Evolutionary conservation across 1,284 basidiomycete species (phyloP), one percentile per base, ranked within the genome.

Genomic region (Marasmius sp.): DNA sequence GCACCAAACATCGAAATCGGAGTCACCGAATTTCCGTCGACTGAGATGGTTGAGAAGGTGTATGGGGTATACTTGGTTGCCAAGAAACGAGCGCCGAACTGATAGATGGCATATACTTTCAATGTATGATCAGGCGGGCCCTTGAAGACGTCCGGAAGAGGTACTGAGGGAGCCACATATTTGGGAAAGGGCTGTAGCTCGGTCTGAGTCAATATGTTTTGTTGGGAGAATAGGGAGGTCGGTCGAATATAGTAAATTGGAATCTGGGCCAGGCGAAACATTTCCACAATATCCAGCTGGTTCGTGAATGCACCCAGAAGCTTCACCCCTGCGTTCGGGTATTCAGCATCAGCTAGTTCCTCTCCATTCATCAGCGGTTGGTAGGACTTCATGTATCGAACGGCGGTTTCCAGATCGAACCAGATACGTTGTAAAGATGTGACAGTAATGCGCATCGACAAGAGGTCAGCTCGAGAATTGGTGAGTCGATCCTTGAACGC

Each of bases 301-400:
- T 43, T 34, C 34, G 38, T 57, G 39, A 57, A 57, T 1, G 39
- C 11, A 22, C 41, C 56, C 56, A 57, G 33, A 2, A 57, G 38
- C 18, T 45, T 47, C 27, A 27, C 27, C n/a, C n/a, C n/a, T n/a
- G n/a, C n/a, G n/a, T n/a, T n/a, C n/a, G n/a, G n/a, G n/a, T n/a
- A 14, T 39, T 37, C 10, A 37, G 39, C 3, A 18, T 39, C 37
- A 20, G 6, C 34, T 12, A 3, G 22, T 18, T 22, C 39, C n/a
- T 10, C 18, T 10, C 56, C 56, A 43, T 57, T 47, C 56, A 57
- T 57, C 18, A 57, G 12, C 33, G 56, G 41, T 34, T 57, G 38
- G 22, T 57, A 57, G 20, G 34, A 14, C 34, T 57, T 38, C 56
- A 57, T 57, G 39, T 57, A 57, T 3, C 56, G 56, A 47, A 57